phyloP scores from a whole-genome alignment of 148 eudicot genomes.

The Gaultheria prostrata region DNA sequence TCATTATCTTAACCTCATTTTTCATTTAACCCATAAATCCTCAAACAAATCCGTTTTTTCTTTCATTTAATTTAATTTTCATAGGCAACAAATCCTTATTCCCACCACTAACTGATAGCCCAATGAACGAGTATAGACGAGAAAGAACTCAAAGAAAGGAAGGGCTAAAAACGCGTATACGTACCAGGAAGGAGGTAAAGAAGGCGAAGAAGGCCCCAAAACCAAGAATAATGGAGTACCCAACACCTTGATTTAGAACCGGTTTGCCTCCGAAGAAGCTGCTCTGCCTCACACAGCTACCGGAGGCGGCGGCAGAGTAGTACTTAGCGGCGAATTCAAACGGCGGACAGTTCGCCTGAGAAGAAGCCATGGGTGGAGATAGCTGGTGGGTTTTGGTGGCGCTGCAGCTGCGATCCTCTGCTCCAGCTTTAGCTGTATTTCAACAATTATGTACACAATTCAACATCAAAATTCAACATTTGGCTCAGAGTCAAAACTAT shows the following conservation, averaged over 20 bases:
- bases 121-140: neutral
- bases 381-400: neutral
- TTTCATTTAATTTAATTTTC: too few relatives aligned
- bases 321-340: conserved; percentile 45
- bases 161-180: neutral
- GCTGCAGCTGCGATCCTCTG: neutral
- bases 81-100: neutral
- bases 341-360: conserved; percentile 41
- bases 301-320: conserved; percentile 33
- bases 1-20: neutral
- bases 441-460: too few relatives aligned
- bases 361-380: conserved; percentile 24
- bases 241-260: conserved; percentile 79
- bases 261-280: conserved; percentile 72
- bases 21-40: neutral
- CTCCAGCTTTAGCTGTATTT: neutral
- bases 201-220: conserved; percentile 90
- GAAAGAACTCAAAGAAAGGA: neutral
- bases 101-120: neutral
- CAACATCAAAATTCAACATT: neutral
- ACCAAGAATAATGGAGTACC: conserved; percentile 78
- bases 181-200: conserved; percentile 77
- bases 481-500: neutral
- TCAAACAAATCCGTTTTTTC: neutral
- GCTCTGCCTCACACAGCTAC: conserved; percentile 57